Percentiles rank a stretch among this genome's conserved stretches.
These are phyloP conservation scores for Biscogniauxia mediterranea DNA, from an alignment of 2,329 filamentous ascomycete genomes.

Conservation along the genomic window DNA sequence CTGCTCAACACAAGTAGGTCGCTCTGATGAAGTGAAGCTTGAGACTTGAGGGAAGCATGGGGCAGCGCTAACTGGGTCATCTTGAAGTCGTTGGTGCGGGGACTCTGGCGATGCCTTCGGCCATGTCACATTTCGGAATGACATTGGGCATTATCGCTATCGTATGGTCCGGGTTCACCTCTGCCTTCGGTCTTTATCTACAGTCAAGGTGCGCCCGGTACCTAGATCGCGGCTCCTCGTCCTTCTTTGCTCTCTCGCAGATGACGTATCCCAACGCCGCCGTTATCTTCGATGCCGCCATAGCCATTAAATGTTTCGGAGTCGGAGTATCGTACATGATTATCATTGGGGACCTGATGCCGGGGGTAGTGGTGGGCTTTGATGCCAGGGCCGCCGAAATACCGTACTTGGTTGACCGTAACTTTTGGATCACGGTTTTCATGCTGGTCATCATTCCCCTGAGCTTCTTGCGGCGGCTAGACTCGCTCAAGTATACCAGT, in stretches of 20 bases:
- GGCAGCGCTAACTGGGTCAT: constrained; percentile 19
- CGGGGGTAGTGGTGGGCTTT: constrained; percentile 84
- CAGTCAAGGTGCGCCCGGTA: constrained; percentile 92
- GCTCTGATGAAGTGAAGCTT: neutral
- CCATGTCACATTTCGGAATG: constrained; percentile 94
- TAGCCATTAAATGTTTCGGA: constrained; percentile 96
- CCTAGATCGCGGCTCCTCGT: constrained; percentile 81
- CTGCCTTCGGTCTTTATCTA: constrained; percentile 91
- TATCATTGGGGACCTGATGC: constrained; percentile 98
- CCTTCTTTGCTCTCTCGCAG: constrained; percentile 96
- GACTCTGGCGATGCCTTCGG: constrained; percentile 91
- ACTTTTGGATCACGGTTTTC: constrained; percentile 98
- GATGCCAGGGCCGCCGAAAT: constrained; percentile 59
- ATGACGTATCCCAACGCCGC: constrained; percentile 95
- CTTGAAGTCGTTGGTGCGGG: constrained; percentile 84
- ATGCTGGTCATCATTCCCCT: constrained; percentile 96
- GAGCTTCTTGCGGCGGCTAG: constrained; percentile 84
- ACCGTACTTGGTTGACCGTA: constrained; percentile 79
- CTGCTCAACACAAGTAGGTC: constrained; percentile 87
- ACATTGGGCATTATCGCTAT: constrained; percentile 80
- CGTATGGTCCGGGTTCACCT: constrained; percentile 83
- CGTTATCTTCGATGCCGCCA: constrained; percentile 91
- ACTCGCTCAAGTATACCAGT: constrained; percentile 97
- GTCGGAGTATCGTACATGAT: constrained; percentile 97
- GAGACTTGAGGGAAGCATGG: neutral